phyloP scores from a whole-genome alignment of 2,329 filamentous ascomycete genomes.

The Botrytis deweyae region DNA sequence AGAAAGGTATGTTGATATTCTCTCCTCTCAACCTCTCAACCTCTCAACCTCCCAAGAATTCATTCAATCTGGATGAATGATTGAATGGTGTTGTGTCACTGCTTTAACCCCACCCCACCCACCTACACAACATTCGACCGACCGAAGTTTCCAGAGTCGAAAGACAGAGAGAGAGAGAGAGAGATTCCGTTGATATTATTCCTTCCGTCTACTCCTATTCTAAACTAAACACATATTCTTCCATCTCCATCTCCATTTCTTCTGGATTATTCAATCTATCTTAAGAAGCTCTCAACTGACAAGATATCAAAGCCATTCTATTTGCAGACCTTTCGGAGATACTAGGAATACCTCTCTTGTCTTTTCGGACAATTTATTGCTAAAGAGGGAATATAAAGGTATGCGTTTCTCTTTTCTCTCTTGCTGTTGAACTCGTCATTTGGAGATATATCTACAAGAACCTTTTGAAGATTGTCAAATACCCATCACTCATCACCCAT shows the following conservation, averaged over 20 bases:
- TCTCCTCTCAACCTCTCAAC: neutral
- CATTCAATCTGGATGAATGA: neutral
- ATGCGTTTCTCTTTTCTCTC: neutral
- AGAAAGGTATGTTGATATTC: neutral
- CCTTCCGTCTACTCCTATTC: neutral
- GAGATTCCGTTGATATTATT: neutral
- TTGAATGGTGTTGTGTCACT: neutral
- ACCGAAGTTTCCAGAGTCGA: neutral
- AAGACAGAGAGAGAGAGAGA: neutral
- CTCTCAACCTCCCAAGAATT: neutral
- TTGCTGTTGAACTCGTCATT: no score
- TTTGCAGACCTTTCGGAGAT: neutral
- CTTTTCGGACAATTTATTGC: constrained; percentile 2
- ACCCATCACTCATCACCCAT: no score
- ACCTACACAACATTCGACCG: neutral
- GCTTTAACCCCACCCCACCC: neutral
- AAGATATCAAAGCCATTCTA: neutral
- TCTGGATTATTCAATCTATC: neutral
- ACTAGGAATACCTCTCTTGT: neutral
- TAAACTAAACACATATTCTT: neutral
- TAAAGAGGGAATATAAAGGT: neutral
- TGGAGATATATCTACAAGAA: neutral
- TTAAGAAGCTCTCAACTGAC: neutral
- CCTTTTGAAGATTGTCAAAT: neutral
- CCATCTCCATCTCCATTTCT: neutral